Evolutionary conservation across 2,329 filamentous ascomycete genomes (phyloP), one percentile per base, ranked within the genome.

Genomic region (Colletotrichum destructivum): DNA sequence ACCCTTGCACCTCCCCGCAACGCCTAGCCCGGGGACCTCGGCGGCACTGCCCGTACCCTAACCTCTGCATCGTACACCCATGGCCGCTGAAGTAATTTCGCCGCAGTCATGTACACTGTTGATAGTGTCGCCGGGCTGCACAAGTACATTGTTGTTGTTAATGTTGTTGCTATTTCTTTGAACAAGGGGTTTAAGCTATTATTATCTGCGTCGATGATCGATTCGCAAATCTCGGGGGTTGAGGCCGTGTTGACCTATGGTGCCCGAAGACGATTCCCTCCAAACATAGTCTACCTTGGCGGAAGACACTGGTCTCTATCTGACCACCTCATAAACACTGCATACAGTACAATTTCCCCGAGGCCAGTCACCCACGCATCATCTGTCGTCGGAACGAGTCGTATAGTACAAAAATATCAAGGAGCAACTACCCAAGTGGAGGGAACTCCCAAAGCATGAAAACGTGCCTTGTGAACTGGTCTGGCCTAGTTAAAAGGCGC

Each of bases 401-500:
- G 46, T 72, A 72, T 72, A 71, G 38, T 72, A 72, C 70, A 72
- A 72, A 55, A 66, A 62, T 38, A 18, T 61, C 56, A 49, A 52
- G 55, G 51, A 65, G 54, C 23, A 60, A 40, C 55, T 61, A 59
- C 62, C 47, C 54, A 54, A 26, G 52, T 46, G 52, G n/a, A 16
- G 4, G 59, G 16, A 64, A 54, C 54, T 55, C 67, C 67, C 38
- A 31, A 21, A 70, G 54, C 54, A 47, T 54, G 11, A 64, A 70
- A 64, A 70, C 46, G n/a, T 23, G 21, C n/a, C 23, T 16, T 4
- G 44, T 31, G 59, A 26, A n/a, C 4, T 4, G 46, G 44, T 18
- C 6, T 18, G 8, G 35, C 46, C 69, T 82, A 89, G 79, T 89
- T 83, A 77, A 90, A 90, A 57, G 83, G 80, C 8, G 86, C 87